Base-by-base conservation (phyloP, 2,329 filamentous ascomycete genomes). In the Microdochium bolleyi region DNA sequence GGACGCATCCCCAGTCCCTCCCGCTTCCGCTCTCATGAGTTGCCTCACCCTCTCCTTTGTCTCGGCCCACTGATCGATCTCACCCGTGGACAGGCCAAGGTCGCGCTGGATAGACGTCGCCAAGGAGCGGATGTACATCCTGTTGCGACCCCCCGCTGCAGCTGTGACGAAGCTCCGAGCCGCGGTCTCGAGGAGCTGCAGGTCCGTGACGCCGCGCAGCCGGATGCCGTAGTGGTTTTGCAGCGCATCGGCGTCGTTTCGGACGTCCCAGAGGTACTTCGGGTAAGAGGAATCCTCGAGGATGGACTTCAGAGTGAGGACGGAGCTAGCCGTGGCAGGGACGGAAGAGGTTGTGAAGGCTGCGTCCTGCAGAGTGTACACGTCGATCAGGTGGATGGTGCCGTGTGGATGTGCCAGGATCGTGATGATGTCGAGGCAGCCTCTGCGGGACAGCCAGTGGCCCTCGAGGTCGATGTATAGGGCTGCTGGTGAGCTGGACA, bases 241-340 rank as follows among this genome's bases (percentile, higher is more conserved):
- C 0, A 85, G 62, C 0, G 80, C 79, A 57, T 83, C 76, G 0
- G 80, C 79, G 57, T 83, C 78, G 56, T 77, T 79, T 2, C 79
- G 76, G 16, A 84, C 68, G 54, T 85, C 80, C 58, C 82, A 84
- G 54, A 84, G 72, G 27, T 76, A 73, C 56, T 84, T 83, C 22
- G 41, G 41, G 13, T 3, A 3, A 19, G 7, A 5, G 41, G 41
- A 7, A 7, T 46, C 21, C 19, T 46, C 41, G 21, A 46, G 41
- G 19, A 46, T 46, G 19, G 41, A 3, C 41, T 46, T 21, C 3
- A 46, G 41, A 19, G 41, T 46, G n/a, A 19, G 16, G 3, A 3
- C 10, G 21, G 41, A 13, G 19, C 7, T 41, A n/a, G 37, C 7
- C 9, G 37, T 41, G 37, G 37, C 10, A 16, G 37, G 7, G 19